Conservation (phyloP, 2,329 filamentous ascomycete species). For the Alternaria ventricosa region DNA sequence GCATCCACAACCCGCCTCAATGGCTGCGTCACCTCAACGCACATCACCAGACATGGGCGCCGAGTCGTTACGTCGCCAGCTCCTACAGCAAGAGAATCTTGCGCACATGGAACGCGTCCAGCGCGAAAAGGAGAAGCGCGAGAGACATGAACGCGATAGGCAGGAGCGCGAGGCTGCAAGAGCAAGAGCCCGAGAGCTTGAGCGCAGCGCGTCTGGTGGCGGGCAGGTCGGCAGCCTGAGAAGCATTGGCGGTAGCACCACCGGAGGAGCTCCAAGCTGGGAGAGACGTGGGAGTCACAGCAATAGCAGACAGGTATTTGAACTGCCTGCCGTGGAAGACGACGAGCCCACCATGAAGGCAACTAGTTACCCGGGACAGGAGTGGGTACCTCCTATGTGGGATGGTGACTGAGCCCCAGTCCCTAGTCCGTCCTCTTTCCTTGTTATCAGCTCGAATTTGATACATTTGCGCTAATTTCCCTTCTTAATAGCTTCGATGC, state of each 20-base stretch:
- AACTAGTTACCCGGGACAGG: constrained; percentile 73
- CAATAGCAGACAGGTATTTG: constrained; percentile 35
- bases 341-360: constrained; percentile 67
- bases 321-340: constrained; percentile 50
- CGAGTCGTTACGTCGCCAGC: constrained; percentile 43
- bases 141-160: constrained; percentile 32
- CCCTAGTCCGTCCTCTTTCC: not conserved
- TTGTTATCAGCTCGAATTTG: not conserved
- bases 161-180: constrained; percentile 38
- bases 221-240: constrained; percentile 40
- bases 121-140: constrained; percentile 35
- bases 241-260: constrained; percentile 38
- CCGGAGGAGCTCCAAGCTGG: constrained; percentile 33
- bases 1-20: constrained; percentile 48
- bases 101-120: constrained; percentile 41
- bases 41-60: constrained; percentile 47
- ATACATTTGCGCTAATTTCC: not conserved
- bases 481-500: not conserved
- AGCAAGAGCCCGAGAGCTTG: constrained; percentile 42
- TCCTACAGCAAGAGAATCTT: constrained; percentile 43
- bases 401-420: constrained; percentile 39
- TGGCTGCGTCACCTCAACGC: constrained; percentile 48
- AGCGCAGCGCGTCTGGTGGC: constrained; percentile 43
- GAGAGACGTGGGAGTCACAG: constrained; percentile 30
- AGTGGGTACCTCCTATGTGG: constrained; percentile 65